Conservation (phyloP, 2,329 filamentous ascomycete genomes). For the Colletotrichum sp. region DNA sequence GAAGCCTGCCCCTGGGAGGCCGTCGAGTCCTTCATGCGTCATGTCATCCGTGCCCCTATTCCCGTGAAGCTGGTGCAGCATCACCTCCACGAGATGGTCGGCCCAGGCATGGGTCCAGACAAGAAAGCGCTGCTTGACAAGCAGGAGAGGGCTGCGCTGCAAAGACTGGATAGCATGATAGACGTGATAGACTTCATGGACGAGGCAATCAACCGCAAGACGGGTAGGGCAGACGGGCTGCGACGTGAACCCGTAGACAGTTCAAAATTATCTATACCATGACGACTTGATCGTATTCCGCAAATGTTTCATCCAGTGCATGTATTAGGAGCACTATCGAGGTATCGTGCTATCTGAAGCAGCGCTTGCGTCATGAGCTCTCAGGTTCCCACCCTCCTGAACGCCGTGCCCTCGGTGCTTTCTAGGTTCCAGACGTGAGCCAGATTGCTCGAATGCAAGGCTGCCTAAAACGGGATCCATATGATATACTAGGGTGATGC, state of each 20-base stretch:
- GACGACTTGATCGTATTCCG: not conserved
- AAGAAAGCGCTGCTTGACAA: conserved; percentile 60
- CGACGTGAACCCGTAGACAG: not conserved
- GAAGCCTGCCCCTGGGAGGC: conserved; percentile 65
- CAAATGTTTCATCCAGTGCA: not conserved
- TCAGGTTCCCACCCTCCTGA: not conserved
- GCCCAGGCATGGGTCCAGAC: conserved; percentile 58
- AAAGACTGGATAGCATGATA: conserved; percentile 55
- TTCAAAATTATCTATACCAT: not conserved
- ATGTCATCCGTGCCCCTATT: conserved; percentile 61
- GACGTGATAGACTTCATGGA: conserved; percentile 68
- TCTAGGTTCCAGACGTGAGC: not conserved
- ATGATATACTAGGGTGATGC: conserved; percentile 2
- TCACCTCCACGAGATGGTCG: conserved; percentile 72
- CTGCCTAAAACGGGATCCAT: not conserved
- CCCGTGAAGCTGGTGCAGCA: conserved; percentile 69
- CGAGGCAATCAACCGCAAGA: conserved; percentile 43
- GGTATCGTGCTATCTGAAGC: not conserved
- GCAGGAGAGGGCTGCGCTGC: conserved; percentile 57
- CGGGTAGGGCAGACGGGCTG: conserved; percentile 14
- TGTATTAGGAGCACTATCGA: not conserved
- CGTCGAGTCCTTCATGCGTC: conserved; percentile 66
- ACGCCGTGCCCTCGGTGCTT: conserved; percentile 7
- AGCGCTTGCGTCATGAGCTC: conserved; percentile 4
- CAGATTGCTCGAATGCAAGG: not conserved